Evolutionary conservation across 768 basidiomycete species (phyloP), one percentile per base, ranked within the genome.

Genomic region (Cyclocybe cylindracea): DNA sequence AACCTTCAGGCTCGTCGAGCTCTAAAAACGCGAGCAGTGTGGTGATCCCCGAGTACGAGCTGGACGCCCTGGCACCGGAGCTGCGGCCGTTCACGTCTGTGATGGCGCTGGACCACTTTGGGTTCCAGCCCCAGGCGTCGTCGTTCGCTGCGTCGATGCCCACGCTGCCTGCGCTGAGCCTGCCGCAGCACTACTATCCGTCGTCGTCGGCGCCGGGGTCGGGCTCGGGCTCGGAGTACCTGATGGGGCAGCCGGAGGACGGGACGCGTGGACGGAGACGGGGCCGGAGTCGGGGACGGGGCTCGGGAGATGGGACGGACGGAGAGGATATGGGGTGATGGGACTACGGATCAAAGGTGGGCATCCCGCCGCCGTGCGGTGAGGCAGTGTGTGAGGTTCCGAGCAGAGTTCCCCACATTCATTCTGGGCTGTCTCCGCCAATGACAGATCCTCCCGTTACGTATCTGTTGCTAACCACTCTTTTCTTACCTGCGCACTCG

Each of bases 381-480:
- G n/a, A n/a, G n/a, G n/a, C n/a, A n/a, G n/a, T n/a, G n/a, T n/a
- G n/a, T n/a, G n/a, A n/a, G n/a, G n/a, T 67, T 63, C 44, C 44
- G 18, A 42, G 34, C 39, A 53, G 54, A 54, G 61, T 73, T 71
- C 73, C 72, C 75, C 73, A 74, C 70, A 74, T 68, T 73, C 69
- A 72, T 73, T 69, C 66, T 54, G 56, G 55, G 57, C 59, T 57
- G 63, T 64, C 65, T n/a, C n/a, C 65, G 61, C 59, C 59, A 66
- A 66, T 72, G 72, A 74, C 70, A 72, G 74, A 74, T 73, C 70
- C 61, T 64, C 64, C 61, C 58, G 64, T 80, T 79, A 78, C 76
- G 78, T 78, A 74, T 55, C 67, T 72, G 78, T 79, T 78, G 78
- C 78, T 68, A 77, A 70, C 74, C 70, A 70, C 66, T 66, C 74